Evolutionary conservation across 257 asterid species (phyloP), one percentile per base, ranked within the genome.

Genomic region (Euphrasia confusa): DNA sequence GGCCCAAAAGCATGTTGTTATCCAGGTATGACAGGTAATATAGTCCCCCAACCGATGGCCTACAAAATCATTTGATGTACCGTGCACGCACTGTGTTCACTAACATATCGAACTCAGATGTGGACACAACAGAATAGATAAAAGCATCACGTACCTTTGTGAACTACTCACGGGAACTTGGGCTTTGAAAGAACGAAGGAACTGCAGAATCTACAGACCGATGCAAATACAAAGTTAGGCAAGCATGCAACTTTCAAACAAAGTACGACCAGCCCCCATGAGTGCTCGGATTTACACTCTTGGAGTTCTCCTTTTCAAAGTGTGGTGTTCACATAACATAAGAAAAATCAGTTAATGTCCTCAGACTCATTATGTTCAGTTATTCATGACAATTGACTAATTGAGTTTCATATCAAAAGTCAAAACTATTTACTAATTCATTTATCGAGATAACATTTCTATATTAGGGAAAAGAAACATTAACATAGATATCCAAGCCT

Each of bases 1-100:
- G 92, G 7, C 96, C 95, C 67, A 90, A 55, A 65, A 90, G 95
- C 92, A 90, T 88, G 72, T 88, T 77, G 69, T 55, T 77, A 66
- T 90, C 98, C 58, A 90, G 74, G 80, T 82, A 88, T 1, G 96
- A 88, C 47, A 91, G 86, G 80, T 85, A 84, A 78, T 88, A 91
- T 30, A 91, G 74, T 5, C 98, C 98, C 55, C 98, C 96, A 5
- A 83, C 88, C 14, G 96, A 81, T 48, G 63, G 76, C 78, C 95
- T 89, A 63, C 65, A 72, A 30, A 30, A 65, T 32, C 60, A 61
- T 69, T 26, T 60, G 14, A 12, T 37, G 42, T 37, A 37, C 42
- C 33, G 33, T 30, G 33, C 3, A 8, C 7, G 5, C n/a, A n/a
- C n/a, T 4, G 0, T 58, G 49, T 65, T 45, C 62, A 15, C 59